A percentile compares a stretch with the other conserved stretches of the same genome.
phyloP scores from a whole-genome alignment of 2,329 filamentous ascomycete genomes.

The Penicillium sp. region DNA sequence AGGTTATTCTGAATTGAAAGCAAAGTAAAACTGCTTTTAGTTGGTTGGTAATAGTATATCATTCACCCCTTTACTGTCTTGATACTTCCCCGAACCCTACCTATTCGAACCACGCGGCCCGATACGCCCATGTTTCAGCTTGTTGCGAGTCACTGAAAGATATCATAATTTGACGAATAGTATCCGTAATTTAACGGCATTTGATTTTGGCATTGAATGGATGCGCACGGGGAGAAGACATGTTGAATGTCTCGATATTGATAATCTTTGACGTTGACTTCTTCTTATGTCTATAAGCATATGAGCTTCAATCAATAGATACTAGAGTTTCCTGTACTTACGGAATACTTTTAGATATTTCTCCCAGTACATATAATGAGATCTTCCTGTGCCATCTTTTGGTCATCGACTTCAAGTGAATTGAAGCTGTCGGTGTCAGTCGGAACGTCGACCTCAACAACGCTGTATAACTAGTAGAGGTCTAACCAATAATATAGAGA shows the following conservation, averaged over 20 bases:
- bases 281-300: background rate
- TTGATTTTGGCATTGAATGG: too few relatives aligned
- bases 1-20: too few relatives aligned
- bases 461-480: background rate
- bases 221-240: too few relatives aligned
- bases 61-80: too few relatives aligned
- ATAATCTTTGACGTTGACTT: background rate
- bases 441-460: background rate
- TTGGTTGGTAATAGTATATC: too few relatives aligned
- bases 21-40: too few relatives aligned
- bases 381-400: background rate
- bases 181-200: too few relatives aligned
- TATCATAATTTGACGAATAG: background rate
- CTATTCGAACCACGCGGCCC: too few relatives aligned
- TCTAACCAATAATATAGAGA: background rate
- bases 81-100: too few relatives aligned
- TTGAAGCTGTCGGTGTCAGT: background rate
- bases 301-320: background rate
- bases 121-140: too few relatives aligned
- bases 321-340: background rate
- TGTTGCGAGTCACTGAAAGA: background rate
- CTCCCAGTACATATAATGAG: background rate
- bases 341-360: background rate
- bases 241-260: too few relatives aligned
- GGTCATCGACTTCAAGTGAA: background rate